Percentiles rank a stretch among this genome's conserved stretches.
Evolutionary conservation across 2,329 filamentous ascomycete genomes (phyloP).

Genomic region (Microsporum audouinii): DNA sequence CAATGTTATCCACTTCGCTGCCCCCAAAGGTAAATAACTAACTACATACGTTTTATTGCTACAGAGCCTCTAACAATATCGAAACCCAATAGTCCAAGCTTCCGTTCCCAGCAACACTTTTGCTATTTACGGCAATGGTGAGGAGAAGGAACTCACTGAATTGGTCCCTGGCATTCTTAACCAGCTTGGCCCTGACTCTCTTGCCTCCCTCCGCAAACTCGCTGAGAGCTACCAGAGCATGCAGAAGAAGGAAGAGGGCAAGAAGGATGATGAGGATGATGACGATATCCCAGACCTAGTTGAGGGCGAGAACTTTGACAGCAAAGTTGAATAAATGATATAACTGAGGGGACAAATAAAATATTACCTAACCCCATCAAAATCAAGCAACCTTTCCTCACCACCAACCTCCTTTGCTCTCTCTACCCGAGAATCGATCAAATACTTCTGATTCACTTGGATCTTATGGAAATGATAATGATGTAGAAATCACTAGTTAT

Average conservation of each 20-base stretch:
- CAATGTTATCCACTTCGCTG: conserved; percentile 98
- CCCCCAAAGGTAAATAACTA: conserved; percentile 69
- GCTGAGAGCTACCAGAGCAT: conserved; percentile 99
- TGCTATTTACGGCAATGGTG: conserved; percentile 95
- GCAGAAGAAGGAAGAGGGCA: conserved; percentile 82
- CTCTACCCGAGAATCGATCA: neutral
- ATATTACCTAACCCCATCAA: neutral
- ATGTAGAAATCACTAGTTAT: neutral
- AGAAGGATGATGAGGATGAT: conserved; percentile 59
- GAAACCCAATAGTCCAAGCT: conserved; percentile 62
- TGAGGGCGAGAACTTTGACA: conserved; percentile 95
- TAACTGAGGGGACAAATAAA: neutral
- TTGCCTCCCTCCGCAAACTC: conserved; percentile 93
- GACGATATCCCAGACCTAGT: conserved; percentile 92
- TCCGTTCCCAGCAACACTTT: conserved; percentile 98
- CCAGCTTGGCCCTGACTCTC: conserved; percentile 96
- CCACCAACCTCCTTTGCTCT: neutral
- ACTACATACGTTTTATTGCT: neutral
- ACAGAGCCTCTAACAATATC: neutral
- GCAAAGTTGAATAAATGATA: conserved; percentile 70
- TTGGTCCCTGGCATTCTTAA: conserved; percentile 98
- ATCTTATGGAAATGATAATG: neutral
- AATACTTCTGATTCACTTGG: neutral
- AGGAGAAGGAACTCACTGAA: conserved; percentile 99
- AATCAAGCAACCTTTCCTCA: neutral